Base-by-base conservation (phyloP, 177 flowering plant species). In the Vitis hybrid region DNA sequence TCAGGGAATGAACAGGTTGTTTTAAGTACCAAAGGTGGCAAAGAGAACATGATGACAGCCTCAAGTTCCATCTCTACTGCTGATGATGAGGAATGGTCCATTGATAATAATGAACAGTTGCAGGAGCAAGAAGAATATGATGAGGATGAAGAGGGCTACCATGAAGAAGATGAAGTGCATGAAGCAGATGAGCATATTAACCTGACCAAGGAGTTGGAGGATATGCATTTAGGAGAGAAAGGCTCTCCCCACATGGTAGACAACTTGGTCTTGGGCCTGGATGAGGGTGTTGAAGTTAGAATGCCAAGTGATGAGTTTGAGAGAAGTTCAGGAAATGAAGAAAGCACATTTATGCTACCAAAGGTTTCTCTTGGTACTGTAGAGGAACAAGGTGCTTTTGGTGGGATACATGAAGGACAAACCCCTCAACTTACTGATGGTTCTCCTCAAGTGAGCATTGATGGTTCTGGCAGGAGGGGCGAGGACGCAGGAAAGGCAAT, bases 91-190 rank as follows among this genome's bases (percentile, higher is more conserved):
- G 94, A 95, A 56, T 95, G 99, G 99, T 63, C 80, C 62, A 45
- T 79, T 75, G 90, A 88, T n/a, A 79, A 84, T 68, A 75, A 80
- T 79, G 85, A 80, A 64, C 84, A 72, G 33, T 62, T 91, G 78
- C 96, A 87, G 75, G 88, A 86, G 78, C 99, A 91, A 77, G 98
- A 90, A 76, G 99, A 88, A 69, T 94, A 93, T 81, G 99, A 94
- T 71, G 95, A 93, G 74, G 95, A 87, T 72, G 95, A 81, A 65
- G 89, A 88, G 67, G 90, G 85, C 29, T 93, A 89, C 70, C 78
- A 79, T 67, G 97, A 91, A 74, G 99, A 89, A 74, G 97, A 90
- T 78, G 97, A 93, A 77, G 83, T 83, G 60, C 95, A 83, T 73
- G 97, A 83, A 63, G 93, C 77, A 50, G 85, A 85, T 72, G 89